Evolutionary conservation across 192 early-diverging fungal species (phyloP), one percentile per base, ranked within the genome.

Genomic region (Podochytrium sp.): DNA sequence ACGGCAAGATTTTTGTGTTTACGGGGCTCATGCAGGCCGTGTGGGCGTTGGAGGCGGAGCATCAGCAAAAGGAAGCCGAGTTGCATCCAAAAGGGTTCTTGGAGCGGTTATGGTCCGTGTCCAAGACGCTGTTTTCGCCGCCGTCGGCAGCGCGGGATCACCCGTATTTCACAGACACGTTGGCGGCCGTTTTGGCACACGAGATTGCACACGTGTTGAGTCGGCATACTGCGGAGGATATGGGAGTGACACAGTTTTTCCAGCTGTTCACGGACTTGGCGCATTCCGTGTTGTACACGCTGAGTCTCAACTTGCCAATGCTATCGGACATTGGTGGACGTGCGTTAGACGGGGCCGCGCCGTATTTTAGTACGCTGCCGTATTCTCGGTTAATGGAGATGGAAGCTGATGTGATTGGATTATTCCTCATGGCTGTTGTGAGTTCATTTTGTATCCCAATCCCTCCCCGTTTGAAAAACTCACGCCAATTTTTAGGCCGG

Each of bases 331-430:
- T 84, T 23, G 67, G 53, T 33, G 83, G 83, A 1, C 63, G 77
- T 10, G 61, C 52, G 0, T 42, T 84, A 0, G 78, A 84, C 42
- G 66, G 51, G 18, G 72, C 67, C 20, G 75, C 76, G 2, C 75
- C 77, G 16, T 55, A 82, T 33, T 30, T 84, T 27, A 69, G 71
- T 23, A 69, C 67, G 1, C 43, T 77, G 35, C 83, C 83, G 0
- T 79, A 81, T 47, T 79, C 77, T 1, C 83, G 83, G 2, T 76
- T 84, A 64, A 82, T 80, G 65, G 83, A 84, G 50, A 74, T 55
- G n/a, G 83, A 84, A 56, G 83, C 83, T 1, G 83, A 84, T 60
- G 51, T 66, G 33, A 73, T 84, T 57, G 83, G 83, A 7, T n/a
- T 84, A 35, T 84, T 75, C 58, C 43, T 84, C 27, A 84, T 84